phyloP scores from a whole-genome alignment of 2,329 filamentous ascomycete species.

The Phialophora macrospora region DNA sequence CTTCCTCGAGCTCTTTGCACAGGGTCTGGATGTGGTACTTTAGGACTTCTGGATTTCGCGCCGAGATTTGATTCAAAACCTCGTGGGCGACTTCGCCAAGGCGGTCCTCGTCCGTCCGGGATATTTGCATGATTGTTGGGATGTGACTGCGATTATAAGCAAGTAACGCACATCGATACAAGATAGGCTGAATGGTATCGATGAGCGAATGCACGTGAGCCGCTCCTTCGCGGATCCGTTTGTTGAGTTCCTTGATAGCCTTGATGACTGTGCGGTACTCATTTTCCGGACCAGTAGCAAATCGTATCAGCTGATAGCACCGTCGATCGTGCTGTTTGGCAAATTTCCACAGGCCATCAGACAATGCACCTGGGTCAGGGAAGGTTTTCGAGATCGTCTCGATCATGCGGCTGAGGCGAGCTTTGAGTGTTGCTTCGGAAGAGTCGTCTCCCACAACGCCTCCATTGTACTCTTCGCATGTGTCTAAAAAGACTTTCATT shows the following conservation, averaged over 20 bases:
- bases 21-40: constrained; percentile 90
- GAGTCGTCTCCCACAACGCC: constrained; percentile 75
- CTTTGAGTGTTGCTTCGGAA: constrained; percentile 68
- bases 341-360: constrained; percentile 83
- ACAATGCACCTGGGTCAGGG: constrained; percentile 73
- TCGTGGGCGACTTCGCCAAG: constrained; percentile 82
- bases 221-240: constrained; percentile 73
- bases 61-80: constrained; percentile 88
- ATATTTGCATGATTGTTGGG: constrained; percentile 83
- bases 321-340: constrained; percentile 89
- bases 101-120: constrained; percentile 79
- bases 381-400: constrained; percentile 74
- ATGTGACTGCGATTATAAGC: constrained; percentile 96
- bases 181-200: constrained; percentile 78
- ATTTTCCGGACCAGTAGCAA: constrained; percentile 79
- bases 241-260: constrained; percentile 86
- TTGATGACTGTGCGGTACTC: constrained; percentile 91
- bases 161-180: constrained; percentile 82
- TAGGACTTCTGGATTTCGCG: constrained; percentile 85
- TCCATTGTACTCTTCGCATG: constrained; percentile 89
- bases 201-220: constrained; percentile 59
- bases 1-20: constrained; percentile 80
- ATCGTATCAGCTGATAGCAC: constrained; percentile 85
- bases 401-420: constrained; percentile 73
- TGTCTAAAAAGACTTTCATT: constrained; percentile 74